Conservation (phyloP, 192 early-diverging fungal species). For the Backusella parvicylindrica region DNA sequence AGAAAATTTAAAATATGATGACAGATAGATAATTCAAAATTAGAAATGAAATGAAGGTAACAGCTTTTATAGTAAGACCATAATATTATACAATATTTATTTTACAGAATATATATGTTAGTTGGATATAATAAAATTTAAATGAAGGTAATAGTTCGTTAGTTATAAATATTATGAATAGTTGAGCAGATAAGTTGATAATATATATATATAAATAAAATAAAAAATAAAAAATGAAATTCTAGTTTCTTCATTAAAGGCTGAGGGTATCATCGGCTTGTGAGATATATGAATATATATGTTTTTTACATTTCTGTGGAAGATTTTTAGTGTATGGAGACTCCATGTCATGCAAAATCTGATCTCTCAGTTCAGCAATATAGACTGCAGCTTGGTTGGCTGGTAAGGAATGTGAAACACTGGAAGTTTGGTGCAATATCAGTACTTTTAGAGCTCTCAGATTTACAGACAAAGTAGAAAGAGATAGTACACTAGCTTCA, state of each 20-base stretch:
- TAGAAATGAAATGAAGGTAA: not conserved
- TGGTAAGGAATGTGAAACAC: not conserved
- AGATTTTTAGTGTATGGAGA: constrained; percentile 6
- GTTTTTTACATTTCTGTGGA: not conserved
- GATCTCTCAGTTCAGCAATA: constrained; percentile 12
- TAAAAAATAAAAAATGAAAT: not conserved
- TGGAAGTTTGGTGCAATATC: constrained; percentile 1
- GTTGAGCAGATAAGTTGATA: not conserved
- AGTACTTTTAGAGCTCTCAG: constrained; percentile 1
- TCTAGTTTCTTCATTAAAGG: not conserved
- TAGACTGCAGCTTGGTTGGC: not conserved
- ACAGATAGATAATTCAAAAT: not conserved
- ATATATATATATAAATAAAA: not conserved
- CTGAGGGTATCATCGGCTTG: constrained; percentile 5
- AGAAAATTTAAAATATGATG: not conserved
- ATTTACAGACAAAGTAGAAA: constrained; percentile 6
- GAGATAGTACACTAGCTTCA: constrained; percentile 6
- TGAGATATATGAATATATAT: constrained; percentile 9
- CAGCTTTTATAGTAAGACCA: not conserved
- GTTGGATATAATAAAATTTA: not conserved
- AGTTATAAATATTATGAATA: not conserved
- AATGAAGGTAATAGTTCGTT: not conserved
- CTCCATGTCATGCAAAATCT: constrained; percentile 1
- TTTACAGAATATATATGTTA: not conserved
- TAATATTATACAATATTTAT: not conserved